phyloP scores from a whole-genome alignment of 75 land plant genomes.

The Larix kaempferi region DNA sequence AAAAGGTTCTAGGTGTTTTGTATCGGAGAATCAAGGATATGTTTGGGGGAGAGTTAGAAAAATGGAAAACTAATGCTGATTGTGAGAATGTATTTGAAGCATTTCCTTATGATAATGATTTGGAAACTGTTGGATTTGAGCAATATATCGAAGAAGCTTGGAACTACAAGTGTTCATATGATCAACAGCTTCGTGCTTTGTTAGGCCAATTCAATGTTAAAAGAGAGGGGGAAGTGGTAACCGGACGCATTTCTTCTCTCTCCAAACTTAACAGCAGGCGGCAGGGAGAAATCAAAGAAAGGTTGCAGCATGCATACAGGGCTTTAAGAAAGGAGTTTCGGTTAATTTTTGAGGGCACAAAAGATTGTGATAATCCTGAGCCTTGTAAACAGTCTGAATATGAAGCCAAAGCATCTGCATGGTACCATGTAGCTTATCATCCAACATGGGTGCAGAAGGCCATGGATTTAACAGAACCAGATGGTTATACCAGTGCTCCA shows the following conservation, averaged over 20 bases:
- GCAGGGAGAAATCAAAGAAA: slow-evolving; percentile 71
- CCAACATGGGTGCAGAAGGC: slow-evolving; percentile 52
- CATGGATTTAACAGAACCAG: slow-evolving; percentile 29
- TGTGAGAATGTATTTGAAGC: slow-evolving; percentile 6
- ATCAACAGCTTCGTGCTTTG: slow-evolving; percentile 51
- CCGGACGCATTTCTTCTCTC: slow-evolving; percentile 68
- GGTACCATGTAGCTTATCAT: slow-evolving; percentile 93
- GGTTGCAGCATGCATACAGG: slow-evolving; percentile 56
- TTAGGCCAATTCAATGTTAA: slow-evolving; percentile 64
- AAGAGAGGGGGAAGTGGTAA: slow-evolving; percentile 76
- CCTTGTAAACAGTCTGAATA: slow-evolving; percentile 32
- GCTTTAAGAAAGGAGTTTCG: slow-evolving; percentile 59
- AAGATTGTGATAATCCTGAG: slow-evolving; percentile 16
- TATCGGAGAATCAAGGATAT: slow-evolving; percentile 50
- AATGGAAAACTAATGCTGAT: slow-evolving; percentile 7
- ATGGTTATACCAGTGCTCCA: slow-evolving; percentile 14
- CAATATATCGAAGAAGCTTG: slow-evolving; percentile 64
- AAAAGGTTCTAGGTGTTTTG: slow-evolving; percentile 67
- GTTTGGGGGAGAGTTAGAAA: slow-evolving; percentile 24
- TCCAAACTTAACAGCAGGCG: slow-evolving; percentile 57
- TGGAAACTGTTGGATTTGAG: slow-evolving; percentile 58
- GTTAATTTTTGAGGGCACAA: slow-evolving; percentile 41
- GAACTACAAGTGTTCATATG: slow-evolving; percentile 60
- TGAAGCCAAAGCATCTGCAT: slow-evolving; percentile 83
- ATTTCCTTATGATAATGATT: slow-evolving; percentile 57